A percentile compares a stretch with the other conserved stretches of the same genome.
These are phyloP conservation scores for Eimeria necatrix DNA, from an alignment of 169 alveolate genomes.

Conservation along the genomic window DNA sequence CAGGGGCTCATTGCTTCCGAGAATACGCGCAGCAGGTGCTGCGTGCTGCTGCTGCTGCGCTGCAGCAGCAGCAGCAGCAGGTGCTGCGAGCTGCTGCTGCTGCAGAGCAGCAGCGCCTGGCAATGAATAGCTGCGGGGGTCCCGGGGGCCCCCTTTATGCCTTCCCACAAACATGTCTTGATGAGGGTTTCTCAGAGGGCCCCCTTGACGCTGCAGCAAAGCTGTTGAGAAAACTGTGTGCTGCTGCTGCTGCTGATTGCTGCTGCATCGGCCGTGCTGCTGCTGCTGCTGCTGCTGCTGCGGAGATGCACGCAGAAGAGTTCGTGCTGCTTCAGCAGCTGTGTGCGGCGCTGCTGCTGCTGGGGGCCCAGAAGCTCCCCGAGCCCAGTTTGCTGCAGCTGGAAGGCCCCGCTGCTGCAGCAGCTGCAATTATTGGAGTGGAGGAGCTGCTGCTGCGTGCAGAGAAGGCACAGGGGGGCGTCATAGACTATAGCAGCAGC, in stretches of 20 bases:
- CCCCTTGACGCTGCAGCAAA: conserved; percentile 13
- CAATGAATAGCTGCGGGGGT: not conserved
- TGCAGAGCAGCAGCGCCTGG: conserved; percentile 33
- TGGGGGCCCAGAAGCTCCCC: not conserved
- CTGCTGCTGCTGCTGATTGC: not conserved
- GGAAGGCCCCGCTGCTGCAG: not conserved
- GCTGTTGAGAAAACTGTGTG: not conserved
- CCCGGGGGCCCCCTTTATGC: not conserved
- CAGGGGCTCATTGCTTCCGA: not conserved
- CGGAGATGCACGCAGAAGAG: not conserved
- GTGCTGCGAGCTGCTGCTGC: too few species aligned
- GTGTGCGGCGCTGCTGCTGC: conserved; percentile 40
- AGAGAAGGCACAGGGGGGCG: not conserved
- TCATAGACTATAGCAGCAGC: not conserved
- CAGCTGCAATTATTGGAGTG: not conserved
- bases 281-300: conserved; percentile 32
- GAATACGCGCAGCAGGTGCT: conserved; percentile 4
- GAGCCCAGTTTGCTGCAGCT: not conserved
- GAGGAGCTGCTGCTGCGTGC: conserved; percentile 22
- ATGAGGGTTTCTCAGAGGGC: conserved; percentile 4
- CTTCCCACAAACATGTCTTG: not conserved
- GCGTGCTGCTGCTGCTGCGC: conserved; percentile 51
- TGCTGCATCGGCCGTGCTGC: not conserved
- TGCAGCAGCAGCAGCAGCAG: too few species aligned
- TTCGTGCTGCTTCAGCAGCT: conserved; percentile 27